Conservation (phyloP, 768 basidiomycete genomes). For the Lyophyllum shimeji region DNA sequence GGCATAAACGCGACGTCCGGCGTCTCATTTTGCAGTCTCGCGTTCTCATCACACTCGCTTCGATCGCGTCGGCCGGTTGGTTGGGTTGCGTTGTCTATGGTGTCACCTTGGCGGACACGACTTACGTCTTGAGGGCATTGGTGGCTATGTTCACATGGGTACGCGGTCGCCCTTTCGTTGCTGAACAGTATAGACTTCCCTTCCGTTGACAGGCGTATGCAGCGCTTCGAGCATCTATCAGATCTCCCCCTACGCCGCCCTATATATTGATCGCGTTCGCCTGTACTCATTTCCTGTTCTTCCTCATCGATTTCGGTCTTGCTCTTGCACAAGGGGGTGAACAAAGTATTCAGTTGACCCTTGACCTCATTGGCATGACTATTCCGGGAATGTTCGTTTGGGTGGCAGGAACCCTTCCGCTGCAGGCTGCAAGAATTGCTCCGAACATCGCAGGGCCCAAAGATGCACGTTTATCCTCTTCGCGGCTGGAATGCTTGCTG, state of each 20-base stretch:
- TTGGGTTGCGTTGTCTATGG: conserved; percentile 40
- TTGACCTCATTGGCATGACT: conserved; percentile 30
- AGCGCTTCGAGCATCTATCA: conserved; percentile 34
- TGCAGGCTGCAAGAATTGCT: conserved; percentile 44
- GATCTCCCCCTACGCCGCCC: conserved; percentile 50
- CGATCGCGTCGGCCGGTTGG: conserved; percentile 41
- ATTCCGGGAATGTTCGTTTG: conserved; percentile 41
- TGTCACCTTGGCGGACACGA: conserved; percentile 22
- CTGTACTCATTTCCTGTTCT: conserved; percentile 32
- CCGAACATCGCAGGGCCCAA: conserved; percentile 46
- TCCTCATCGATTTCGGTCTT: conserved; percentile 35
- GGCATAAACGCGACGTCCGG: conserved; percentile 23
- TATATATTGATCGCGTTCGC: conserved; percentile 48
- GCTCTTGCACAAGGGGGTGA: conserved; percentile 20
- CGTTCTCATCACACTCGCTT: conserved; percentile 35
- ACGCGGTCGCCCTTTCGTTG: conserved; percentile 19
- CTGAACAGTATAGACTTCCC: conserved; percentile 8
- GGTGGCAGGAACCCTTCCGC: conserved; percentile 56
- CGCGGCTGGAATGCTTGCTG: conserved; percentile 6
- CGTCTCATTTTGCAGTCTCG: conserved; percentile 29
- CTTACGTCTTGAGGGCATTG: conserved; percentile 24
- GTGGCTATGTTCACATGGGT: conserved; percentile 51
- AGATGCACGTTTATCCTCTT: conserved; percentile 38
- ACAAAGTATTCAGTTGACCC: conserved; percentile 13
- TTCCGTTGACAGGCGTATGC: conserved; percentile 40